Percentiles rank a stretch among this genome's conserved stretches.
phyloP scores from a whole-genome alignment of 129 eudicot species.

The Sambucus nigra region DNA sequence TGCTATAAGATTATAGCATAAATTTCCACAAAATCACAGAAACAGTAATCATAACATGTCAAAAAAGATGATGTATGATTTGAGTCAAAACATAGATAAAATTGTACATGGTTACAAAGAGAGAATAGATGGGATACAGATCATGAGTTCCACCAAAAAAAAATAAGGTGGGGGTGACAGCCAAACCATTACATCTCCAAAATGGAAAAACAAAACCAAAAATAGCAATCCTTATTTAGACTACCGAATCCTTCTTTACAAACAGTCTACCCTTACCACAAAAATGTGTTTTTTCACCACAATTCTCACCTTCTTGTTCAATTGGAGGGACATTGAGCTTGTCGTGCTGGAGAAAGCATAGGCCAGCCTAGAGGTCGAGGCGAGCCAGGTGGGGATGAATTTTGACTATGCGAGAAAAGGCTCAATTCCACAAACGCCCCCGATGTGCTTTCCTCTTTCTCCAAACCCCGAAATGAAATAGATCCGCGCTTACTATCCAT shows the following conservation, averaged over 20 bases:
- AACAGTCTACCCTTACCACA: constrained; percentile 38
- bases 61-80: no score
- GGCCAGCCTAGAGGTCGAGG: constrained; percentile 67
- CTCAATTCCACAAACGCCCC: constrained; percentile 70
- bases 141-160: constrained; percentile 30
- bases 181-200: constrained; percentile 26
- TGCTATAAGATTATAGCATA: no score
- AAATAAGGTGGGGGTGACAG: constrained; percentile 27
- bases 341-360: constrained; percentile 27
- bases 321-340: constrained; percentile 10
- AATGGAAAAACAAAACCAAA: constrained; percentile 17
- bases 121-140: constrained; percentile 9
- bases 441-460: constrained; percentile 39
- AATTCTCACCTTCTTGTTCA: not conserved
- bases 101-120: constrained; percentile 12
- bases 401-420: constrained; percentile 52
- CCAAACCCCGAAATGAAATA: constrained; percentile 58
- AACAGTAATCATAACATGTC: no score
- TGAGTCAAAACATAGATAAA: no score
- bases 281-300: constrained; percentile 37
- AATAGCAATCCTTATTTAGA: constrained; percentile 38
- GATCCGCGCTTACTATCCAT: constrained; percentile 59
- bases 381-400: constrained; percentile 49
- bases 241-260: constrained; percentile 48
- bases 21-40: no score